phyloP scores from a whole-genome alignment of 306 rosid genomes.

The Gleditsia sinensis region DNA sequence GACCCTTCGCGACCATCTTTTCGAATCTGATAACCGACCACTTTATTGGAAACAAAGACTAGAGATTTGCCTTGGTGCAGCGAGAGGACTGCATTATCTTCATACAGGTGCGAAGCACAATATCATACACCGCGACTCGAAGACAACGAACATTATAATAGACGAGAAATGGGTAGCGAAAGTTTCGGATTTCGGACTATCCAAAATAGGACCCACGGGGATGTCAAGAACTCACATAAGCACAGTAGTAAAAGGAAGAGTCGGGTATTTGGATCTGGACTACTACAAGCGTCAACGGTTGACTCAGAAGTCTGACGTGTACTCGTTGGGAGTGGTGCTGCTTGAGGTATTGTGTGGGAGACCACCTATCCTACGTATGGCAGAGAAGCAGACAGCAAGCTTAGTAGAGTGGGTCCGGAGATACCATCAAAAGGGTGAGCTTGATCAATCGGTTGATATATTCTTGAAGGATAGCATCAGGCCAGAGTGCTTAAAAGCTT shows the following conservation, averaged over 20 bases:
- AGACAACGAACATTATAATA: slow-evolving; percentile 26
- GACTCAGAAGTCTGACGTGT: slow-evolving; percentile 43
- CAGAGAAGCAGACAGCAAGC: not conserved
- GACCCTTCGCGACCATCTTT: slow-evolving; percentile 31
- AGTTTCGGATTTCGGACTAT: not conserved
- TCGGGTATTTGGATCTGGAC: not conserved
- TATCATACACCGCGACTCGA: slow-evolving; percentile 42
- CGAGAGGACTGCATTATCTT: not conserved
- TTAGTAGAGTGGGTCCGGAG: not conserved
- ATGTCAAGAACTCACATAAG: not conserved
- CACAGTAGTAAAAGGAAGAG: not conserved
- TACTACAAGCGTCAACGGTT: not conserved
- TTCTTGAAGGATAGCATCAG: not conserved
- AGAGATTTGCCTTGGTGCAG: slow-evolving; percentile 11
- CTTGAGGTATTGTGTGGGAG: not conserved
- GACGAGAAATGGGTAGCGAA: slow-evolving; percentile 27
- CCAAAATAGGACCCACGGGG: slow-evolving; percentile 7
- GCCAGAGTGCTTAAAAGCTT: not conserved
- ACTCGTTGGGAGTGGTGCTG: slow-evolving; percentile 12
- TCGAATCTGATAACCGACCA: not conserved
- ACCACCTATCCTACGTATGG: not conserved
- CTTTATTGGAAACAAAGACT: slow-evolving; percentile 32
- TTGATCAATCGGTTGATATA: not conserved
- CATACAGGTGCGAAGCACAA: not conserved
- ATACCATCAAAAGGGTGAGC: not conserved